Evolutionary conservation across 2,329 filamentous ascomycete genomes (phyloP).

Genomic region (Dendrostoma leiphaemia): DNA sequence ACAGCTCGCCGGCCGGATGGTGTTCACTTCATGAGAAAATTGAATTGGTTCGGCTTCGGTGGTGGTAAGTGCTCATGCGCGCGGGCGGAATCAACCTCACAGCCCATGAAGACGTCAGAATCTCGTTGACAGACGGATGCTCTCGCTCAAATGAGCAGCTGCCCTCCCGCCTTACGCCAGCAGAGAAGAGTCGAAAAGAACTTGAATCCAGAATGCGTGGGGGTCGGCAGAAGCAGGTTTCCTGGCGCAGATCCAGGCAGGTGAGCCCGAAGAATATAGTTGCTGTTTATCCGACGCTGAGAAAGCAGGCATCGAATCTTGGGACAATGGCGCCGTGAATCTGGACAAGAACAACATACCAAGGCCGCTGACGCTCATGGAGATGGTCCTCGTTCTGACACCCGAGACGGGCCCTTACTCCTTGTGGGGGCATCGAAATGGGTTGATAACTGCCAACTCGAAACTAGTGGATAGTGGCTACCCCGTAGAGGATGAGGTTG

Average conservation of each 20-base stretch:
- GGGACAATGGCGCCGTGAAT: constrained; percentile 11
- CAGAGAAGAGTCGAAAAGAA: constrained; percentile 6
- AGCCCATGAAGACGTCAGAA: too few species aligned
- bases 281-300: constrained; percentile 21
- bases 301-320: constrained; percentile 19
- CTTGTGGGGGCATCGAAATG: constrained; percentile 11
- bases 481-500: constrained; percentile 15
- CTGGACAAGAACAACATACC: not conserved
- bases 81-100: not conserved
- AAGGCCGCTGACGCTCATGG: constrained; percentile 19
- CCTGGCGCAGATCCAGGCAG: constrained; percentile 12
- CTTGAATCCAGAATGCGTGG: constrained; percentile 16
- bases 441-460: constrained; percentile 3
- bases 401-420: constrained; percentile 16
- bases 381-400: constrained; percentile 20
- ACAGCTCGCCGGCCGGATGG: constrained; percentile 19
- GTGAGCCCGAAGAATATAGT: constrained; percentile 18
- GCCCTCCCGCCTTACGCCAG: constrained; percentile 9
- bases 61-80: constrained; percentile 7
- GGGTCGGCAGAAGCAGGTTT: constrained; percentile 18
- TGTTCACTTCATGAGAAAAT: constrained; percentile 4
- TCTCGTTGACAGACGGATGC: not conserved
- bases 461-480: not conserved
- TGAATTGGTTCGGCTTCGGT: constrained; percentile 3
- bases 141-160: not conserved